phyloP scores from a whole-genome alignment of 164 flowering plant species.

The Hamamelis virginiana region DNA sequence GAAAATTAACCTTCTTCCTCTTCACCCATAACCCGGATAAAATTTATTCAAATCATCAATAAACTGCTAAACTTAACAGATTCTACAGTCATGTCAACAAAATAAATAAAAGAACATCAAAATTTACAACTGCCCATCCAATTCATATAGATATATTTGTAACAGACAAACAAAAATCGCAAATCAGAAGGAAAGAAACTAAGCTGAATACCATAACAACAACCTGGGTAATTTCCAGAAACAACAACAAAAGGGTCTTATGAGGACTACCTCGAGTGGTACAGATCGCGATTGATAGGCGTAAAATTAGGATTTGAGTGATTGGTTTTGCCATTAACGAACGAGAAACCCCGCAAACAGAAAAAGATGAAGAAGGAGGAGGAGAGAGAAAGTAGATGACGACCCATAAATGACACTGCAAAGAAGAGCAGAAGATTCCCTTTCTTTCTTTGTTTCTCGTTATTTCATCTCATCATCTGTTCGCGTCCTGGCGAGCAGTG shows the following conservation, averaged over 20 bases:
- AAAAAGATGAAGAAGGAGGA: slow-evolving; percentile 18
- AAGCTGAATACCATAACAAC: too few species aligned
- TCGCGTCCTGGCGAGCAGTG: neutral
- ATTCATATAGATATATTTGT: too few species aligned
- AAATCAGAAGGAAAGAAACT: too few species aligned
- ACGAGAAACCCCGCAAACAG: slow-evolving; percentile 14
- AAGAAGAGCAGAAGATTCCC: slow-evolving; percentile 6
- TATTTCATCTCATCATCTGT: too few species aligned
- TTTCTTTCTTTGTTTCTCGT: slow-evolving; percentile 1
- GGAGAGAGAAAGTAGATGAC: slow-evolving; percentile 16
- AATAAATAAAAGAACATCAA: too few species aligned
- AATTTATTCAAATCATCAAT: neutral
- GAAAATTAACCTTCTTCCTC: neutral
- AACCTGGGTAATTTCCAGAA: neutral
- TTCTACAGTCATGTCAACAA: too few species aligned
- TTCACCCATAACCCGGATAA: neutral
- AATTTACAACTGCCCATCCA: too few species aligned
- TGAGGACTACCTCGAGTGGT: slow-evolving; percentile 53
- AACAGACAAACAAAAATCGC: too few species aligned
- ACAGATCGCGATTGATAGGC: slow-evolving; percentile 63
- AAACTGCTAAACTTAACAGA: too few species aligned
- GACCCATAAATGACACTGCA: slow-evolving; percentile 16
- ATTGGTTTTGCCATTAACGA: slow-evolving; percentile 30
- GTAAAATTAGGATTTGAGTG: slow-evolving; percentile 23
- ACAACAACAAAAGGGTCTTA: neutral